These are phyloP conservation scores for Hyphopichia pseudoburtonii DNA, from an alignment of 1,139 yeast genomes.

Conservation along the genomic window DNA sequence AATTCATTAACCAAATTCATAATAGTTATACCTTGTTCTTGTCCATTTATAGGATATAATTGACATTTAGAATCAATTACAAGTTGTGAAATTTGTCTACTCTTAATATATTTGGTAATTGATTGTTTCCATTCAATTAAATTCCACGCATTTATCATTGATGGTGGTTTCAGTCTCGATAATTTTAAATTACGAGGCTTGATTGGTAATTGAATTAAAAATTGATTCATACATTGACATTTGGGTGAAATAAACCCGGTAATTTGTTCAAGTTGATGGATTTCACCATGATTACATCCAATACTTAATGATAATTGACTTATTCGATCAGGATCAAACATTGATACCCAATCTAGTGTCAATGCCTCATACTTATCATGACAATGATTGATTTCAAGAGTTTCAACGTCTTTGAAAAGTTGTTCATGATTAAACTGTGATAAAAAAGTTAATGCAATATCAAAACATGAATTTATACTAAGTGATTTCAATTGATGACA, in stretches of 20 bases:
- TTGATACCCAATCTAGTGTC: no score
- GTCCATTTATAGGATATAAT: background rate
- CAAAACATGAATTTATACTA: conserved; percentile 9
- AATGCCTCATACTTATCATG: conserved; percentile 12
- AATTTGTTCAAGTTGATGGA: background rate
- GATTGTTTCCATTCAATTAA: background rate
- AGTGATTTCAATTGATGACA: background rate
- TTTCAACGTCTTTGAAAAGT: background rate
- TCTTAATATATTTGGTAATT: background rate
- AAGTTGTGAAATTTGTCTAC: background rate
- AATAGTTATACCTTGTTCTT: background rate
- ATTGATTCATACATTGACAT: background rate
- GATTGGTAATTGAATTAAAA: background rate
- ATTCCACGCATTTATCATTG: background rate
- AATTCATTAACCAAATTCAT: background rate
- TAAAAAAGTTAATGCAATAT: conserved; percentile 6
- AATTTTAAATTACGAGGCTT: background rate
- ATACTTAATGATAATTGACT: no score
- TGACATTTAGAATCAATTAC: background rate
- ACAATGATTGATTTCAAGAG: conserved; percentile 10
- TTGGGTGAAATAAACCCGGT: background rate
- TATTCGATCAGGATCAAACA: conserved; percentile 9
- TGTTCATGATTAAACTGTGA: background rate
- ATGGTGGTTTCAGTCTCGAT: background rate
- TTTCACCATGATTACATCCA: conserved; percentile 10